Evolutionary conservation across 805 yeast genomes (phyloP).

Genomic region (Candida tammaniensis): DNA sequence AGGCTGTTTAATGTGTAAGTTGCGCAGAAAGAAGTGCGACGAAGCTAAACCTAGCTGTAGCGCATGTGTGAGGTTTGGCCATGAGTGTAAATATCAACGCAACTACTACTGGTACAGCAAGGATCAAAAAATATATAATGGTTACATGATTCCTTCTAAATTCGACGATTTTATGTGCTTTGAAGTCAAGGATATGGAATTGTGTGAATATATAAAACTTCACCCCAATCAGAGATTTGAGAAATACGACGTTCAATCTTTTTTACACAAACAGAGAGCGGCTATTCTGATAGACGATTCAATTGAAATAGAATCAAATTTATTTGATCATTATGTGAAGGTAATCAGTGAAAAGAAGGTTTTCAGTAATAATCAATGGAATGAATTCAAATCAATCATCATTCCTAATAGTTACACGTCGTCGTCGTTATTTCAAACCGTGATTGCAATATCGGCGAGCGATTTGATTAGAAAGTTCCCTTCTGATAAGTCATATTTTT

Average conservation of each 20-base stretch:
- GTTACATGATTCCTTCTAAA: background rate
- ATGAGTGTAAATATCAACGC: slow-evolving; percentile 38
- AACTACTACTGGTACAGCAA: slow-evolving; percentile 16
- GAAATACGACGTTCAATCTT: background rate
- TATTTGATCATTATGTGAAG: slow-evolving; percentile 19
- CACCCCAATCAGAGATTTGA: slow-evolving; percentile 10
- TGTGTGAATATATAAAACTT: slow-evolving; percentile 13
- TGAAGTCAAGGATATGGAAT: background rate
- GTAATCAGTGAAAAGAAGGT: slow-evolving; percentile 20
- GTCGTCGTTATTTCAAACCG: slow-evolving; percentile 17
- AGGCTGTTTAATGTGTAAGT: slow-evolving; percentile 68
- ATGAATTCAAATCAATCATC: slow-evolving; percentile 23
- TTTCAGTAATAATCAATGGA: slow-evolving; percentile 17
- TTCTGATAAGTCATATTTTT: slow-evolving; percentile 4
- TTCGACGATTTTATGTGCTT: background rate
- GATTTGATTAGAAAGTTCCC: slow-evolving; percentile 17
- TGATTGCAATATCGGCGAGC: slow-evolving; percentile 21
- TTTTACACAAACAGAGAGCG: slow-evolving; percentile 1
- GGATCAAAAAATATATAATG: slow-evolving; percentile 11
- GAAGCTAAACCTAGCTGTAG: slow-evolving; percentile 48
- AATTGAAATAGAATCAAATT: slow-evolving; percentile 8
- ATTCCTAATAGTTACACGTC: slow-evolving; percentile 22
- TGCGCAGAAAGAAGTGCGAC: slow-evolving; percentile 58
- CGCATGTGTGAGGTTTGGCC: slow-evolving; percentile 45
- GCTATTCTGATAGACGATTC: no score